A percentile compares a stretch with the other conserved stretches of the same genome.
Evolutionary conservation across 208 protist genomes (phyloP).

Genomic region (Wallacemonas sp.): DNA sequence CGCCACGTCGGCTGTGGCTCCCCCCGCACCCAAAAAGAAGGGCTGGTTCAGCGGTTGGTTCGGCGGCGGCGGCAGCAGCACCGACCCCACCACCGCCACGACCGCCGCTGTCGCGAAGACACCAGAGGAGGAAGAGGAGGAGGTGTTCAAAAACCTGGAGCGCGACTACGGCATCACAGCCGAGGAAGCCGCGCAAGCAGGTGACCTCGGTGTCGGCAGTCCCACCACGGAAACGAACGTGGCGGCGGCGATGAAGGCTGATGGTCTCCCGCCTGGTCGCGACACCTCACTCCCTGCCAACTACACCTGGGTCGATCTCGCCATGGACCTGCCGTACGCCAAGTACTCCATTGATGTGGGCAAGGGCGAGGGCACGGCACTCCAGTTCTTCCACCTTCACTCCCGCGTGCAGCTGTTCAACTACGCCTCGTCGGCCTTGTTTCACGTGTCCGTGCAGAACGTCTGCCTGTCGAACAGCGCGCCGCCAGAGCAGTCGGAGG

Average conservation of each 20-base stretch:
- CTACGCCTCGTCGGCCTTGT: conserved; percentile 42
- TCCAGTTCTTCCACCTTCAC: conserved; percentile 59
- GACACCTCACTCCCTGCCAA: conserved; percentile 44
- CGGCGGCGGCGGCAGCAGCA: conserved; percentile 19
- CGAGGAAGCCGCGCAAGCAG: conserved; percentile 32
- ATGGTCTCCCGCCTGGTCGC: neutral
- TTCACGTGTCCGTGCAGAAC: conserved; percentile 68
- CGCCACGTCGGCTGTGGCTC: too few relatives aligned
- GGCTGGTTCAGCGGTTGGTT: conserved; percentile 62
- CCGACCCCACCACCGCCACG: neutral
- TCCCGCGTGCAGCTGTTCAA: conserved; percentile 56
- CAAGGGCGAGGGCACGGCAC: conserved; percentile 37
- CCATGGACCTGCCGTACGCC: conserved; percentile 56
- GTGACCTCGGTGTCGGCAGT: conserved; percentile 12
- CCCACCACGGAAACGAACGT: neutral
- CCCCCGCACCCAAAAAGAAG: conserved; percentile 17
- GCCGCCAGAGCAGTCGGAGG: conserved; percentile 13
- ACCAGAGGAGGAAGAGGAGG: conserved; percentile 51
- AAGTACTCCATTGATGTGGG: conserved; percentile 54
- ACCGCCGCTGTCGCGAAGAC: conserved; percentile 16
- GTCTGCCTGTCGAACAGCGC: conserved; percentile 68
- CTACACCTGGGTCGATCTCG: conserved; percentile 69
- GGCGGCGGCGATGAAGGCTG: neutral
- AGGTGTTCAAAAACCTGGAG: conserved; percentile 55
- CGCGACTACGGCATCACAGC: conserved; percentile 69